Evolutionary conservation across 768 basidiomycete genomes (phyloP), one percentile per base, ranked within the genome.

Genomic region (Holtermanniella nyarrowii): DNA sequence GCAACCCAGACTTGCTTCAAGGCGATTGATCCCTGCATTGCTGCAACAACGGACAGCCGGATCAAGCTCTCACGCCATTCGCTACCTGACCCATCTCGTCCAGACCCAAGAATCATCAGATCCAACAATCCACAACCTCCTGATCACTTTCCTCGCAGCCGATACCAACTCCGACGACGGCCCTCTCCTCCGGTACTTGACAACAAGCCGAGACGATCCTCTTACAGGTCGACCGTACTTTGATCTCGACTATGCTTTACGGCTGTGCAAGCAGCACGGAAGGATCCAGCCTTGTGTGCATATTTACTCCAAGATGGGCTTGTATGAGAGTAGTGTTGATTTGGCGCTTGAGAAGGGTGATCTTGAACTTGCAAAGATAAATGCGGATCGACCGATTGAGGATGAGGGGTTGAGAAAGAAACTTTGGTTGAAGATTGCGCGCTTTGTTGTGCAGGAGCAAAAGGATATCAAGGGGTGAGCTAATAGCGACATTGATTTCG

Each of bases 361-460:
- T 65, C 69, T 99, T 50, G 95, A 97, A 57, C 75, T 97, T 22
- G 95, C 95, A 5, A 95, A 88, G 74, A 80, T 84, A 58, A 91
- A 95, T 60, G 95, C 95, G 2, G 88, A 99, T 66, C 84, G 84
- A 78, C 89, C 88, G 5, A 88, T 87, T 59, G 89, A 89, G 54
- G 91, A 97, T 63, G 81, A 80, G 48, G 79, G 80, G 26, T 66
- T 96, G 56, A 75, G 87, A 55, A 97, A 93, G 76, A 90, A 89
- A 71, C 75, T 99, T 48, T 99, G 95, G 95, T 75, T 99, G 48
- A 97, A 96, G 76, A 89, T 97, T 60, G 95, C 95, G n/a, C 85
- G 85, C 57, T 91, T 91, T 72, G 91, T 97, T 41, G 91, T 99
- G 13, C 89, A 93, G 65, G 88, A 96, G 73, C 88, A 95, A 77